Conservation (phyloP, 2,329 filamentous ascomycete species). For the Xylaria sp. region DNA sequence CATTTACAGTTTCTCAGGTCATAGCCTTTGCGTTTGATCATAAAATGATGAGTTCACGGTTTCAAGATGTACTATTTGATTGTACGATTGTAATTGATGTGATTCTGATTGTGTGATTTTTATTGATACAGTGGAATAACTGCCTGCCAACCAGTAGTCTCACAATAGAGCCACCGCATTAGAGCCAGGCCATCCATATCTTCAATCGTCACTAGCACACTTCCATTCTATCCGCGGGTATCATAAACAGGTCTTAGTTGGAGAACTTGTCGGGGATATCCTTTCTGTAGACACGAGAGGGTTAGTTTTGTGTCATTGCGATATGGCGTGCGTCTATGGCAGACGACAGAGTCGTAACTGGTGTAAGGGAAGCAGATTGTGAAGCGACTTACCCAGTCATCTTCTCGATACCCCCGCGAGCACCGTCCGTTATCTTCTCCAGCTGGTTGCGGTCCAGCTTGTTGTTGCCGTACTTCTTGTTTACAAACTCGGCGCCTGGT, state of each 20-base stretch:
- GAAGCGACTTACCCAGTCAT: slow-evolving; percentile 49
- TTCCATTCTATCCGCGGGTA: background rate
- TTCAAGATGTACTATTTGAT: background rate
- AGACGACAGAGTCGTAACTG: background rate
- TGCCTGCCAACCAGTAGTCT: too few relatives aligned
- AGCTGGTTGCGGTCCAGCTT: slow-evolving; percentile 41
- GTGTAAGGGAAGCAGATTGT: too few relatives aligned
- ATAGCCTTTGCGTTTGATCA: too few relatives aligned
- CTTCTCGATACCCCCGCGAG: slow-evolving; percentile 52
- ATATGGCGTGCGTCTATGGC: background rate
- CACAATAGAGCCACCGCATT: background rate
- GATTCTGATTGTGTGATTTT: background rate
- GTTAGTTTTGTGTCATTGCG: background rate
- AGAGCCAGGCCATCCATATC: background rate
- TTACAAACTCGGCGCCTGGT: slow-evolving; percentile 35
- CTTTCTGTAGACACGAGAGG: slow-evolving; percentile 45
- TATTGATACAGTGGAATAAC: background rate
- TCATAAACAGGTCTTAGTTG: slow-evolving; percentile 43
- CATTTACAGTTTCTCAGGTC: too few relatives aligned
- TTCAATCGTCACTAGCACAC: too few relatives aligned
- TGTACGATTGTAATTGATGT: background rate
- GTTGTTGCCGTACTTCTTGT: slow-evolving; percentile 41
- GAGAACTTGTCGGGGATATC: slow-evolving; percentile 52
- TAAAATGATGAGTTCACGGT: too few relatives aligned
- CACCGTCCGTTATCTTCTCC: slow-evolving; percentile 47